Evolutionary conservation across 2,329 filamentous ascomycete genomes (phyloP).

Genomic region (Alternaria triticimaculans): DNA sequence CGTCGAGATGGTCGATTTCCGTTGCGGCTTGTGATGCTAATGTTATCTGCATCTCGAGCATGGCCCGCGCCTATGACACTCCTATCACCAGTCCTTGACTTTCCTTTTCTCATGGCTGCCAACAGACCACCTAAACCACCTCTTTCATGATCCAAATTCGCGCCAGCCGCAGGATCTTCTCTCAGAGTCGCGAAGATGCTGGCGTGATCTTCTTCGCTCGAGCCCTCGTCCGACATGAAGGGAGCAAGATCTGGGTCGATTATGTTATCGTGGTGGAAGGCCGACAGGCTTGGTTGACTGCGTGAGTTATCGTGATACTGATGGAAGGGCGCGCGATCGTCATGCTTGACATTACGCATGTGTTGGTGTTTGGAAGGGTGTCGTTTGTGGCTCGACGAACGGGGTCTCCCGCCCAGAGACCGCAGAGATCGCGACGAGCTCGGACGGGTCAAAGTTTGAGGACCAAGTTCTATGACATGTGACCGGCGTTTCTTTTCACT

Average conservation of each 20-base stretch:
- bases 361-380: conserved; percentile 89
- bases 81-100: conserved; percentile 75
- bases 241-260: conserved; percentile 95
- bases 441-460: conserved; percentile 78
- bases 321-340: conserved; percentile 88
- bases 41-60: conserved; percentile 68
- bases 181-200: conserved; percentile 80
- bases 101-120: conserved; percentile 75
- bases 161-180: conserved; percentile 64
- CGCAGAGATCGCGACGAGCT: conserved; percentile 89
- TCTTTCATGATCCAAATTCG: conserved; percentile 75
- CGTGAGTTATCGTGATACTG: conserved; percentile 73
- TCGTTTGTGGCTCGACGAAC: conserved; percentile 79
- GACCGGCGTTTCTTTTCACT: conserved; percentile 85
- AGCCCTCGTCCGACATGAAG: conserved; percentile 93
- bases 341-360: conserved; percentile 76
- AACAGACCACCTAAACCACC: conserved; percentile 75
- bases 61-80: conserved; percentile 67
- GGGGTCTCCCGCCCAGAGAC: conserved; percentile 72
- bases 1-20: conserved; percentile 70
- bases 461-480: conserved; percentile 86
- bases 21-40: conserved; percentile 70
- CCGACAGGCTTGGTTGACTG: conserved; percentile 73
- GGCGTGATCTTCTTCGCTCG: conserved; percentile 90
- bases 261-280: conserved; percentile 98